Conservation (phyloP, 306 rosid species). For the Prunus fruticosa region DNA sequence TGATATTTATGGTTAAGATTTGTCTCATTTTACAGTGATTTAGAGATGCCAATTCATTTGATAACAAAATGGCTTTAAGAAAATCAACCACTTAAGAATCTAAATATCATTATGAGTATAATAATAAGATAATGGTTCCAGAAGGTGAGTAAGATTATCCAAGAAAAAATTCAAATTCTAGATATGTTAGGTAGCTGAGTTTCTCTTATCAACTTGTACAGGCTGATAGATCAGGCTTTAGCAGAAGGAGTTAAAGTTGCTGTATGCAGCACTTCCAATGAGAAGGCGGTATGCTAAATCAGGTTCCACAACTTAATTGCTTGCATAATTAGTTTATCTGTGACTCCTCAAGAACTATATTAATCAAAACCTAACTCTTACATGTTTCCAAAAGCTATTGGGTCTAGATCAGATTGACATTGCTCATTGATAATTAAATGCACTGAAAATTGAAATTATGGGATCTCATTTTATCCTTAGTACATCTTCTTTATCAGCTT, state of each 20-base stretch:
- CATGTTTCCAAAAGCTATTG: not conserved
- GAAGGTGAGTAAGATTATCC: not conserved
- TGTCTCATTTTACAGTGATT: not conserved
- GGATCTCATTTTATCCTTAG: not conserved
- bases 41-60: not conserved
- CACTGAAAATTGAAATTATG: not conserved
- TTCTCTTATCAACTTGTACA: slow-evolving; percentile 31
- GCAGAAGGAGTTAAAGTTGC: slow-evolving; percentile 88
- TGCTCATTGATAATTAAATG: not conserved
- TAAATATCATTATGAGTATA: not conserved
- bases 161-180: not conserved
- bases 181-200: slow-evolving; percentile 12
- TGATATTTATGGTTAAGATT: not conserved
- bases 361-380: slow-evolving; percentile 12
- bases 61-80: not conserved
- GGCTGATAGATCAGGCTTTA: slow-evolving; percentile 93
- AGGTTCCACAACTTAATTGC: slow-evolving; percentile 35
- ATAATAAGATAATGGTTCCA: not conserved
- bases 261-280: slow-evolving; percentile 97
- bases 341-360: not conserved
- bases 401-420: not conserved
- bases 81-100: not conserved
- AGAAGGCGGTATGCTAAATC: slow-evolving; percentile 95
- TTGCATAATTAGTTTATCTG: slow-evolving; percentile 16
- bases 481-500: slow-evolving; percentile 3